Percentiles rank a stretch among this genome's conserved stretches.
Conservation (phyloP, 495 filamentous ascomycete species). For the Amorphotheca resinae region DNA sequence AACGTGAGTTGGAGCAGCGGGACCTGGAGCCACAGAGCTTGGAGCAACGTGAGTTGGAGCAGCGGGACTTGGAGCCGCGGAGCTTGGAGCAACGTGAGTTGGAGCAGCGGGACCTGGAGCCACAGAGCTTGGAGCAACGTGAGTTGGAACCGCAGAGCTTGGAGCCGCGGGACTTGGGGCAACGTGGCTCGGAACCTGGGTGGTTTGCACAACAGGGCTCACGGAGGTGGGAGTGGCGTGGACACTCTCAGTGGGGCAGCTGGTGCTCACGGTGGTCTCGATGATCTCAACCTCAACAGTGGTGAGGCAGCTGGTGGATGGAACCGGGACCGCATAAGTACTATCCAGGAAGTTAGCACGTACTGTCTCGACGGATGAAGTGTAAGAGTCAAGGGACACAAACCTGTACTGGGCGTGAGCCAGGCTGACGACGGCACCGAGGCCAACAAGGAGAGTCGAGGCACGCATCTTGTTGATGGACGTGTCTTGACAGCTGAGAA, state of each 20-base stretch:
- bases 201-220: not conserved
- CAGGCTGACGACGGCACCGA: constrained; percentile 14
- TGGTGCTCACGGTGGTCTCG: not conserved
- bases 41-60: not conserved
- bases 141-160: constrained; percentile 11
- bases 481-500: not conserved
- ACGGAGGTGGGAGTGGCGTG: not conserved
- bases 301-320: not conserved
- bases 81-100: constrained; percentile 21
- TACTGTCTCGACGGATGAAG: constrained; percentile 4
- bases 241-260: not conserved
- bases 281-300: not conserved
- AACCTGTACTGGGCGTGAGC: not conserved
- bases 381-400: not conserved
- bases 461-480: constrained; percentile 7
- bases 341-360: not conserved
- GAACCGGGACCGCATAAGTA: not conserved
- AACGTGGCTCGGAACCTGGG: not conserved
- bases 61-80: not conserved
- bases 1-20: not conserved
- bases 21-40: not conserved
- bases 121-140: constrained; percentile 8
- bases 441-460: constrained; percentile 20
- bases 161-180: not conserved
- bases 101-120: constrained; percentile 2